phyloP scores from a whole-genome alignment of 768 basidiomycete species.

The Lactifluus subvellereus region DNA sequence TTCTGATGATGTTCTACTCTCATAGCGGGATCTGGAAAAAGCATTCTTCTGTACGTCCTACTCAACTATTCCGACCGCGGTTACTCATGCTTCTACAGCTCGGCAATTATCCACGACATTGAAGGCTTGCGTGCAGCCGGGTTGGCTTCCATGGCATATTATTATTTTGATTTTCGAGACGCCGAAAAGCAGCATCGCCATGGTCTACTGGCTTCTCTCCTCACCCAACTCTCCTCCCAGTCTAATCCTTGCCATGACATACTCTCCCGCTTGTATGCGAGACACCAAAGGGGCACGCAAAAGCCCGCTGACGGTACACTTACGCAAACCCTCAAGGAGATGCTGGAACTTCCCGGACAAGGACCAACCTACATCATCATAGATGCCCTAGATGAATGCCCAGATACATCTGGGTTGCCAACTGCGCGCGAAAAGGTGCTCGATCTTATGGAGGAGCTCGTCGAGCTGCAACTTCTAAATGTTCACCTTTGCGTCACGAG shows the following conservation, averaged over 20 bases:
- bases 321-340: background rate
- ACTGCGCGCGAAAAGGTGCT: background rate
- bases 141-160: background rate
- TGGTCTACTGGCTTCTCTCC: conserved; percentile 2
- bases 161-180: background rate
- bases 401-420: background rate
- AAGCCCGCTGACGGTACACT: background rate
- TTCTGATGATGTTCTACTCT: background rate
- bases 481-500: background rate
- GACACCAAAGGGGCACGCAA: background rate
- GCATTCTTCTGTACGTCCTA: background rate
- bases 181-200: background rate
- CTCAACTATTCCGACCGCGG: background rate
- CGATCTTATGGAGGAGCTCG: background rate
- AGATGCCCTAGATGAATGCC: conserved; percentile 13
- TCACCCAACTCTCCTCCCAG: background rate
- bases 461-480: background rate
- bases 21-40: conserved; percentile 8
- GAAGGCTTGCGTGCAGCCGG: background rate
- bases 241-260: background rate
- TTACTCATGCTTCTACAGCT: background rate
- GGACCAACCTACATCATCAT: background rate
- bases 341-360: background rate
- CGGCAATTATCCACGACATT: background rate
- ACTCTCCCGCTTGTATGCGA: background rate